Evolutionary conservation across 2,329 filamentous ascomycete species (phyloP), one percentile per base, ranked within the genome.

Genomic region (Massarina eburnea): DNA sequence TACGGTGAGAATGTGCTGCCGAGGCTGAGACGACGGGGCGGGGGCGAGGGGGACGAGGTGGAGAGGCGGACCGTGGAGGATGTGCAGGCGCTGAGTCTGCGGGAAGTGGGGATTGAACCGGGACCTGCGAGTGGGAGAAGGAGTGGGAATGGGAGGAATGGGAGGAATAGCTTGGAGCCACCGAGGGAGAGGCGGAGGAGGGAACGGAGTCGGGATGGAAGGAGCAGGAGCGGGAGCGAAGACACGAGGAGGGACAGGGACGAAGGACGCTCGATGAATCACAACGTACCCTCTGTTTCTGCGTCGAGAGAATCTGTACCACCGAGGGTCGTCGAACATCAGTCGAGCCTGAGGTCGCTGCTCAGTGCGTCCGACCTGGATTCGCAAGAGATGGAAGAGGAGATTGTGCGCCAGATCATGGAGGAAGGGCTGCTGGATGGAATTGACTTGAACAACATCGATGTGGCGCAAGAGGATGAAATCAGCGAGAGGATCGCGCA

Each of bases 401-500:
- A 96, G 65, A 95, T 96, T 48, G 82, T 95, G 55, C 82, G 89
- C 34, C 90, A 95, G 64, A 96, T 95, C 48, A 80, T 91, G 56
- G 86, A 92, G 53, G 90, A 96, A 62, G 91, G 92, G 0, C 73
- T 96, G 17, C 71, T 96, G 26, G 89, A 96, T 59, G 91, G 90
- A 15, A 83, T 96, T 37, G 91, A 96, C 64, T 74, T 96, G 44
- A 88, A 94, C 59, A 91, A 91, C 53, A 84, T 96, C 43, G 91
- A 92, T 51, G 78, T 90, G 14, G 82, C 77, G 39, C 88, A 91
- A 60, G 90, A 96, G 64, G 91, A 96, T 61, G 89, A 95, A 61
- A 82, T 97, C 14, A 95, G 89, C 54, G 88, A 92, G 61, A 84
- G 88, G 48, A 96, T 97, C 58, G 91, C 91, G 2, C 89, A 95